These are phyloP conservation scores for Decorospora gaudefroyi DNA, from an alignment of 2,329 filamentous ascomycete species.

Conservation along the genomic window DNA sequence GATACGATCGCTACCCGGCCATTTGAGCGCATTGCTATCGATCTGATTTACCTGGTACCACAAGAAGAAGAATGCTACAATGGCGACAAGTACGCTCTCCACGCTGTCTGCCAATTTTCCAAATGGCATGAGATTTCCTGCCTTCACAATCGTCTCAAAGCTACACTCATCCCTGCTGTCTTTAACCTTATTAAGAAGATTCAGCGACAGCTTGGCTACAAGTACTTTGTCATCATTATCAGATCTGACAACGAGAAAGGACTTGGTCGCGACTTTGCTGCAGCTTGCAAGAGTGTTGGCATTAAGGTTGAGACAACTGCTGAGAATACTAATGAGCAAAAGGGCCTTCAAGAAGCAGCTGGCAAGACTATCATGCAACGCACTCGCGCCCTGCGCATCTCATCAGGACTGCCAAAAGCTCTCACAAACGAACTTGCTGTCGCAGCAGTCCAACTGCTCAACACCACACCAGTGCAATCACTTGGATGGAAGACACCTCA, in stretches of 20 bases:
- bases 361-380: background rate
- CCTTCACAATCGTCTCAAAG: background rate
- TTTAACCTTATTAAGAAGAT: conserved; percentile 1
- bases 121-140: conserved; percentile 7
- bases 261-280: background rate
- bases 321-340: background rate
- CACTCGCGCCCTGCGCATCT: conserved; percentile 1
- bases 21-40: conserved; percentile 1
- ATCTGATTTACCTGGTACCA: conserved; percentile 3
- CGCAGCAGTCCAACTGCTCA: conserved; percentile 13
- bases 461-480: conserved; percentile 9
- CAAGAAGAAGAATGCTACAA: conserved; percentile 9
- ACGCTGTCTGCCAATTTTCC: conserved; percentile 1
- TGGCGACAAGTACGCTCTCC: background rate
- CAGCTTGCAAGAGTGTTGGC: background rate
- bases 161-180: conserved; percentile 4
- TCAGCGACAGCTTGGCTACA: background rate
- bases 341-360: background rate
- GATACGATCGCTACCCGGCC: background rate
- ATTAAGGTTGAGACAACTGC: background rate
- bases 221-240: background rate
- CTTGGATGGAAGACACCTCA: conserved; percentile 14
- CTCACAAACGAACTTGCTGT: conserved; percentile 8
- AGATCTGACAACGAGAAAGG: background rate
- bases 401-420: conserved; percentile 3